phyloP scores from a whole-genome alignment of 2,329 filamentous ascomycete genomes.

The Ceratocystis alfenasii region DNA sequence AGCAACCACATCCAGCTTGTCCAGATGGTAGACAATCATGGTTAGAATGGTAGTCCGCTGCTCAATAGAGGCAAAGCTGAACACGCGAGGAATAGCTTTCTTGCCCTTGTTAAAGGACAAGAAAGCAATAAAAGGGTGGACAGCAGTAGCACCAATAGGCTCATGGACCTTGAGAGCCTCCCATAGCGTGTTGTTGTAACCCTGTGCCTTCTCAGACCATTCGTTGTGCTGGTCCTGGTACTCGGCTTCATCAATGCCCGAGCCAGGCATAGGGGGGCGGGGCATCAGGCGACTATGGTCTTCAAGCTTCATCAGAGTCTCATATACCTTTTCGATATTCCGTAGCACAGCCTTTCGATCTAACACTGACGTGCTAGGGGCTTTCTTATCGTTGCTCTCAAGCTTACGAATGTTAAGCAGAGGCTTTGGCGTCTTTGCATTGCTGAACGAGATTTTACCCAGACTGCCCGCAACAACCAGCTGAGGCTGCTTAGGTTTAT shows the following conservation, averaged over 20 bases:
- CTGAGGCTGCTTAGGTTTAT: constrained; percentile 94
- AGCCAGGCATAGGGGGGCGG: constrained; percentile 33
- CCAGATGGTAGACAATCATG: constrained; percentile 88
- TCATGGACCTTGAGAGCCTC: constrained; percentile 81
- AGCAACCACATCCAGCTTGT: constrained; percentile 79
- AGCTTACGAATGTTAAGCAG: constrained; percentile 84
- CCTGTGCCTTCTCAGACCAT: constrained; percentile 60
- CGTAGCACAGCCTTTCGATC: constrained; percentile 73
- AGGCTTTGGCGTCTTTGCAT: constrained; percentile 92
- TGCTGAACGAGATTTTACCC: constrained; percentile 98
- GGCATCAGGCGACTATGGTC: constrained; percentile 79
- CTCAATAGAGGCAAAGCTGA: constrained; percentile 82
- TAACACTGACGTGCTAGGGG: constrained; percentile 30
- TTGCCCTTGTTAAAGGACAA: constrained; percentile 92
- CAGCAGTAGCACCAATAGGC: constrained; percentile 63
- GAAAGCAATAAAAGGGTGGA: constrained; percentile 92
- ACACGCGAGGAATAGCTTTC: constrained; percentile 87
- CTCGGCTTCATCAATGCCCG: constrained; percentile 48
- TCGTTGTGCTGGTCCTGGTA: constrained; percentile 63
- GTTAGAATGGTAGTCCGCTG: constrained; percentile 92
- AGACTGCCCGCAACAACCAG: constrained; percentile 91
- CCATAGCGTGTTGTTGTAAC: constrained; percentile 76
- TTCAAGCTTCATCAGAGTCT: constrained; percentile 82
- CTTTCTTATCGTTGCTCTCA: constrained; percentile 42
- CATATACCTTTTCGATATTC: constrained; percentile 82